Base-by-base conservation (phyloP, 2,329 filamentous ascomycete genomes). In the Alternaria novae-zelandiae region DNA sequence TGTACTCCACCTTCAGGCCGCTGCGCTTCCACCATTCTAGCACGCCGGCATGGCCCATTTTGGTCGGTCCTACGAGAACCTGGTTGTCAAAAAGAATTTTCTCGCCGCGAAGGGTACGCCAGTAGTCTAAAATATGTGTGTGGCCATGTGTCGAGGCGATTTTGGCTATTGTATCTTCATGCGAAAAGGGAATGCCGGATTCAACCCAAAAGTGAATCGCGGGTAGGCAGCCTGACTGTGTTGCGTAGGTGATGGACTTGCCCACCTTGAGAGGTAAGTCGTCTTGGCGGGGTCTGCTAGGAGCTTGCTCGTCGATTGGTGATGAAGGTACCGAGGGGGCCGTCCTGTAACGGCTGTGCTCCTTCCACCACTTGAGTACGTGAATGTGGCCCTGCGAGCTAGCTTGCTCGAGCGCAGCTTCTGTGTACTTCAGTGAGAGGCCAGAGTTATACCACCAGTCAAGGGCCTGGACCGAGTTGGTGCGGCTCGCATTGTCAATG, bases 301-400 rank as follows among this genome's bases (percentile, higher is more conserved):
- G 53, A 8, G 61, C 65, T n/a, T 70, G 63, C 41, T 74, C 68
- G 28, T 68, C 61, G 3, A 65, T 65, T 3, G 69, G 64, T 3
- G 61, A 53, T 3, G 69, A 62, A 2, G 70, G 50, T 3, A 63
- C 56, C 6, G 65, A 57, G n/a, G 70, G 65, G n/a, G 77, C 72
- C 15, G 66, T 66, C 6, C 81, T 78, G 58, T 82, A 81, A 1
- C 81, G 80, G 46, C 90, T 85, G 72, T 90, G 89, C 63, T 90
- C 87, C 70, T 92, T 92, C 95, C 95, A 98, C 95, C 95, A 98
- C 72, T 96, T 91, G 2, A 98, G 86, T 1, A 97, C 93, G 7
- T 89, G 83, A n/a, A 97, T 85, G 68, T 96, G 91, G 8, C 94
- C 94, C 73, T 93, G 91, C 4, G 90, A 90, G 62, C 91, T 95